Percentiles rank a stretch among this genome's conserved stretches.
Evolutionary conservation across 805 yeast species (phyloP).

Genomic region (Nakazawaea anatomiae): DNA sequence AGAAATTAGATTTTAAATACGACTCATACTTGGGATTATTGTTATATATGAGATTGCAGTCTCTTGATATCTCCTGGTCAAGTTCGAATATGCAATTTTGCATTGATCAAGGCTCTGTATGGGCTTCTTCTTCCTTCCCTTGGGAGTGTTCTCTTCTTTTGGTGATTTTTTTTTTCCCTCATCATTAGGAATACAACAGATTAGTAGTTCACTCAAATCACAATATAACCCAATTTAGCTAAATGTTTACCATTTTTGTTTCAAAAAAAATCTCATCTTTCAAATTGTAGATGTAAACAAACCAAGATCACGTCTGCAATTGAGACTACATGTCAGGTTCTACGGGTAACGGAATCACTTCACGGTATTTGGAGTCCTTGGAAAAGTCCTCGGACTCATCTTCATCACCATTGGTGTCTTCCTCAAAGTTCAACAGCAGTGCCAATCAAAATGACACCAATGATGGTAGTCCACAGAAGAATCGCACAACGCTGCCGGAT

Average conservation of each 20-base stretch:
- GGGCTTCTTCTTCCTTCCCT: too few species aligned
- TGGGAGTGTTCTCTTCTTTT: too few species aligned
- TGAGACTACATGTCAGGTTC: background rate
- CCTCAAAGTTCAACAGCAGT: conserved; percentile 7
- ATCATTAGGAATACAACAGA: too few species aligned
- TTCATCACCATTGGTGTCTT: conserved; percentile 16
- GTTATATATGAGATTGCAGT: background rate
- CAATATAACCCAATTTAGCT: too few species aligned
- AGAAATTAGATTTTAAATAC: background rate
- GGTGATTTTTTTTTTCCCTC: too few species aligned
- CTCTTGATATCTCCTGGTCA: background rate
- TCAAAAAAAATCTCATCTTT: too few species aligned
- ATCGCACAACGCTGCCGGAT: background rate
- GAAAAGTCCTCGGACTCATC: conserved; percentile 22
- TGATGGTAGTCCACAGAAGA: background rate
- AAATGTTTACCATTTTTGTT: too few species aligned
- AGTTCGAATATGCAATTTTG: background rate
- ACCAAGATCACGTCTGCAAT: background rate
- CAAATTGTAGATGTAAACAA: background rate
- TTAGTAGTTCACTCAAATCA: too few species aligned
- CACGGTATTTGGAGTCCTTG: conserved; percentile 23
- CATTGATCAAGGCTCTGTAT: background rate
- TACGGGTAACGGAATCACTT: conserved; percentile 11
- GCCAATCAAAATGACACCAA: background rate
- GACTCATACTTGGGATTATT: background rate